phyloP scores from a whole-genome alignment of 208 protist species.

The Polymyxa betae region DNA sequence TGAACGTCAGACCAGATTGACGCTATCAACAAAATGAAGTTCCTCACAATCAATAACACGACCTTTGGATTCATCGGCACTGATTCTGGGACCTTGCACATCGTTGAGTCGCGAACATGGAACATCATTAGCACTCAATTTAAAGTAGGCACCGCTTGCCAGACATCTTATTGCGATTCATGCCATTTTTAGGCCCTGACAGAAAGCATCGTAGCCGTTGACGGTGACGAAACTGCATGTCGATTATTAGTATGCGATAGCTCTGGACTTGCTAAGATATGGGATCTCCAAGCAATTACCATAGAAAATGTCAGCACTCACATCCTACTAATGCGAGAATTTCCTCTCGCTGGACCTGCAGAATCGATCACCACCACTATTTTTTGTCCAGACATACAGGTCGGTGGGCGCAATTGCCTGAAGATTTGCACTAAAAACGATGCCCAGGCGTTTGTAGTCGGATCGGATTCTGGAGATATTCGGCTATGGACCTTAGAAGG shows the following conservation, averaged over 20 bases:
- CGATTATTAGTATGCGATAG: conserved; percentile 46
- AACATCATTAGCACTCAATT: neutral
- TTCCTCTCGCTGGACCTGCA: neutral
- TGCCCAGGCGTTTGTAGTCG: neutral
- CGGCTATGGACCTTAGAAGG: conserved; percentile 5
- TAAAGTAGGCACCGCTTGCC: neutral
- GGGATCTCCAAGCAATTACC: conserved; percentile 25
- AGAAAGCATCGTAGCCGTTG: neutral
- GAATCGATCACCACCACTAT: neutral
- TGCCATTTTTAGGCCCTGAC: neutral
- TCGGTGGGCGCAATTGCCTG: neutral
- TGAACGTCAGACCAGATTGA: too few species aligned
- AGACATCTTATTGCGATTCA: neutral
- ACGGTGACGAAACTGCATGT: neutral
- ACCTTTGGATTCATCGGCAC: conserved; percentile 39
- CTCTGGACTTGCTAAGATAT: neutral
- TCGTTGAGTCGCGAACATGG: conserved; percentile 42
- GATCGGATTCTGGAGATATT: neutral
- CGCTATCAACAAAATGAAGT: neutral
- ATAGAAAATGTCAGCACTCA: neutral
- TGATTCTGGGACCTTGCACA: conserved; percentile 10
- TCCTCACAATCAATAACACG: neutral
- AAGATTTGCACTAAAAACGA: neutral
- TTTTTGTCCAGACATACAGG: conserved; percentile 36
- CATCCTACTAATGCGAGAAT: conserved; percentile 1